phyloP scores from a whole-genome alignment of 306 rosid genomes.

The Rubus idaeus region DNA sequence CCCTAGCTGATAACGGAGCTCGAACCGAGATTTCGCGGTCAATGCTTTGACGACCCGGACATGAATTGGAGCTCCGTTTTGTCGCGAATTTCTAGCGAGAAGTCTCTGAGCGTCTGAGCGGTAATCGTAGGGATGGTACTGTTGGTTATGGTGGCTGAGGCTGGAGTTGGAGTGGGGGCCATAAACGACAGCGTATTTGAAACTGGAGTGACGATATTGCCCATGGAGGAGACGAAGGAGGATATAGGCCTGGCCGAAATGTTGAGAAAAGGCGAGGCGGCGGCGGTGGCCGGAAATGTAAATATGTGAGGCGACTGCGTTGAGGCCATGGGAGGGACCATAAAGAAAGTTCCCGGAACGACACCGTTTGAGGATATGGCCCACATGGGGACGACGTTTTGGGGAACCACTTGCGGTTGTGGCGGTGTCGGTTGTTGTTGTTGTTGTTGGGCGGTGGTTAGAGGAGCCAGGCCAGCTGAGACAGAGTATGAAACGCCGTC shows the following conservation, averaged over 20 bases:
- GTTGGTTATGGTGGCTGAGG: not conserved
- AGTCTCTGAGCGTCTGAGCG: slow-evolving; percentile 41
- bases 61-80: slow-evolving; percentile 72
- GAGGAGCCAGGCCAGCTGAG: slow-evolving; percentile 45
- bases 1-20: slow-evolving; percentile 2
- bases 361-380: slow-evolving; percentile 55
- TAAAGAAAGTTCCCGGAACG: slow-evolving; percentile 53
- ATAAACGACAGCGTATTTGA: slow-evolving; percentile 32
- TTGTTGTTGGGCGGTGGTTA: not conserved
- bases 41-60: slow-evolving; percentile 50
- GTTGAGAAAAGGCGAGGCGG: slow-evolving; percentile 30
- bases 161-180: slow-evolving; percentile 24
- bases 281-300: slow-evolving; percentile 33
- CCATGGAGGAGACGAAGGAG: slow-evolving; percentile 51
- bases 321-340: slow-evolving; percentile 37
- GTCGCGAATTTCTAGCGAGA: slow-evolving; percentile 68
- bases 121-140: slow-evolving; percentile 1
- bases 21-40: slow-evolving; percentile 17
- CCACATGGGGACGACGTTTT: slow-evolving; percentile 70
- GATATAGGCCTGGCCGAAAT: slow-evolving; percentile 53
- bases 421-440: not conserved
- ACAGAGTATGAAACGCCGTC: slow-evolving; percentile 37
- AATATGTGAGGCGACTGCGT: slow-evolving; percentile 53
- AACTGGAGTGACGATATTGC: slow-evolving; percentile 25
- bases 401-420: slow-evolving; percentile 24